Evolutionary conservation across 345 rosid species (phyloP), one percentile per base, ranked within the genome.

Genomic region (Cardamine occulta): DNA sequence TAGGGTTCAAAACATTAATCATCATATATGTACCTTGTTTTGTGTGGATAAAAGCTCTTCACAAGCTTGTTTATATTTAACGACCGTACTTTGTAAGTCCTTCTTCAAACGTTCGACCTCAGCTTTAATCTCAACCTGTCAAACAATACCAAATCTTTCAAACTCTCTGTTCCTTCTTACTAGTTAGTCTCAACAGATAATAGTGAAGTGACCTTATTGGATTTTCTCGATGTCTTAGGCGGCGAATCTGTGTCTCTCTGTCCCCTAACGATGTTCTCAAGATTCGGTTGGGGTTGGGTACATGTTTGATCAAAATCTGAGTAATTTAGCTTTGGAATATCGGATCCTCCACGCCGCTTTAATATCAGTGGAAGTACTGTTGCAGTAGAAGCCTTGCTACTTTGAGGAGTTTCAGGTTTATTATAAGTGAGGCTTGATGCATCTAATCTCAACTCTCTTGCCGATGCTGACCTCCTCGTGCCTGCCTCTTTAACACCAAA

Each of bases 41-140:
- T 89, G 88, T 55, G 88, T 79, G 55, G 80, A 81, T 29, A 81
- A 85, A 68, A 93, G 86, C 77, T 91, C 88, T 81, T 84, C 91
- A 67, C 93, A 87, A 70, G 93, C 84, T 75, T 80, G 79, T 81
- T 85, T 79, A 70, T 91, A 91, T 86, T 89, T 85, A 63, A 56
- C 48, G 51, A 87, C 68, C 2, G 97, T 84, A 72, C 66, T 79
- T 71, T 79, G 89, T 69, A 91, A 77, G 78, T 93, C 93, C 40
- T 45, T 80, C 81, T 85, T 86, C 64, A 93, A 79, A 81, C 81
- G 85, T 42, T 84, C 88, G 15, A 93, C 75, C 82, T 91, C 97
- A 63, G 74, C 77, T 72, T 84, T 83, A 57, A 81, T 83, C 78
- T 85, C 79, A 39, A 80, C 85, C 91, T 83, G 80, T 74, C 74